Evolutionary conservation across 2,329 filamentous ascomycete species (phyloP), one percentile per base, ranked within the genome.

Genomic region (Aspergillus puulaauensis): DNA sequence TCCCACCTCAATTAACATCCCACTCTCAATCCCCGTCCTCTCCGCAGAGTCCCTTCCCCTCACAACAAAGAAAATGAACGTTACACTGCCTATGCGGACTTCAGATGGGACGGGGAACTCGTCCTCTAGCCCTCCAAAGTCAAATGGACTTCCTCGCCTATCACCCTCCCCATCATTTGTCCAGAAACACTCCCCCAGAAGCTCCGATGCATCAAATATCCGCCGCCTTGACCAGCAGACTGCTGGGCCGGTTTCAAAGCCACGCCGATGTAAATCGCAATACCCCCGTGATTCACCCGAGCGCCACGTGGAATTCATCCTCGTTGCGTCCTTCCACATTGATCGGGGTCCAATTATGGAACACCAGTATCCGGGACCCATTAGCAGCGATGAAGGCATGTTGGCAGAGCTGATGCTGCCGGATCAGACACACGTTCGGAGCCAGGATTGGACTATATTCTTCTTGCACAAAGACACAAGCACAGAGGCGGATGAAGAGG

Each of bases 361-460:
- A 73, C 93, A 99, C 73, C 95, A 99, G 72, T 99, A 93, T 71
- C 95, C 95, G 0, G 88, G 91, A 43, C 88, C 93, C 51, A 98
- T 99, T 61, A 97, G 92, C 51, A 93, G 95, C 33, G 93, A 99
- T 72, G 95, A 99, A 78, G 90, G 96, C 69, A 98, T 98, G 93
- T 78, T 99, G 70, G 95, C 95, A 6, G 95, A 99, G 79, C 85
- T 99, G 69, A 99, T 99, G 95, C 80, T 99, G 73, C 95, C 95
- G 0, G 95, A 99, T 75, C 93, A 98, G 76, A 92, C 93, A 21
- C 95, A 99, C 77, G 87, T 95, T 60, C 86, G 95, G 40, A 93
- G 90, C 70, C 93, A 98, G 76, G 95, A 99, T 74, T 99, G 95
- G 95, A 99, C 95, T 43, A 96, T 98, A 55, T 99, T 99, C 79